phyloP scores from a whole-genome alignment of 2,329 filamentous ascomycete species.

The Diaporthe vaccinii region DNA sequence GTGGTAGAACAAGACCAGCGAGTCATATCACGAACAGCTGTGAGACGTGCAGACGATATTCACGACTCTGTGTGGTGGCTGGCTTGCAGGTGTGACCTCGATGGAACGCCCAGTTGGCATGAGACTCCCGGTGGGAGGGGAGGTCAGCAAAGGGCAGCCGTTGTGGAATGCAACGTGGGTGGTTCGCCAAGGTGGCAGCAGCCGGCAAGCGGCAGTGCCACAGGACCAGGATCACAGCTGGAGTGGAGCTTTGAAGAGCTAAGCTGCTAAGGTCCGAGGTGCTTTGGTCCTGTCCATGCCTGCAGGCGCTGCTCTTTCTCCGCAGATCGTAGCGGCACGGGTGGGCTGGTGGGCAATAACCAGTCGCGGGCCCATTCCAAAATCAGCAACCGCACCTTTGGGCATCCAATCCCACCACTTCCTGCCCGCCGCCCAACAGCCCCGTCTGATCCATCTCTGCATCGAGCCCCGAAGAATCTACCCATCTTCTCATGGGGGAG shows the following conservation, averaged over 20 bases:
- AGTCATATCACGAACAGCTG: neutral
- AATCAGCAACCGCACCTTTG: neutral
- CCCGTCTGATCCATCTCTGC: neutral
- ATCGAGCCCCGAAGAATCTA: neutral
- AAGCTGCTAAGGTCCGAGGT: neutral
- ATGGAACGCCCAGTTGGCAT: neutral
- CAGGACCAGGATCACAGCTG: conserved; percentile 23
- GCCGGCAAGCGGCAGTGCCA: neutral
- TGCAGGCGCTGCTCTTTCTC: neutral
- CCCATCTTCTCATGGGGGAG: conserved; percentile 17
- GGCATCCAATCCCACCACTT: conserved; percentile 14
- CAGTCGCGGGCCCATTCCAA: conserved; percentile 25
- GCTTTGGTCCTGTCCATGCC: neutral
- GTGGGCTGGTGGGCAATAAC: neutral
- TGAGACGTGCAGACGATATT: neutral
- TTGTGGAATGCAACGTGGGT: neutral
- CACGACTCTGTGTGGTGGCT: neutral
- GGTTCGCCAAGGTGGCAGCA: conserved; percentile 31
- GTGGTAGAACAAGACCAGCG: neutral
- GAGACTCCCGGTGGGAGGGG: neutral
- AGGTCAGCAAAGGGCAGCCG: conserved; percentile 10
- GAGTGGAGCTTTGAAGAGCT: conserved; percentile 1
- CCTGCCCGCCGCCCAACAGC: conserved; percentile 2
- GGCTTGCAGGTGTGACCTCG: neutral
- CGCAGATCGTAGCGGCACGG: conserved; percentile 23